phyloP scores from a whole-genome alignment of 2,329 filamentous ascomycete genomes.

The Talaromyces sp. region DNA sequence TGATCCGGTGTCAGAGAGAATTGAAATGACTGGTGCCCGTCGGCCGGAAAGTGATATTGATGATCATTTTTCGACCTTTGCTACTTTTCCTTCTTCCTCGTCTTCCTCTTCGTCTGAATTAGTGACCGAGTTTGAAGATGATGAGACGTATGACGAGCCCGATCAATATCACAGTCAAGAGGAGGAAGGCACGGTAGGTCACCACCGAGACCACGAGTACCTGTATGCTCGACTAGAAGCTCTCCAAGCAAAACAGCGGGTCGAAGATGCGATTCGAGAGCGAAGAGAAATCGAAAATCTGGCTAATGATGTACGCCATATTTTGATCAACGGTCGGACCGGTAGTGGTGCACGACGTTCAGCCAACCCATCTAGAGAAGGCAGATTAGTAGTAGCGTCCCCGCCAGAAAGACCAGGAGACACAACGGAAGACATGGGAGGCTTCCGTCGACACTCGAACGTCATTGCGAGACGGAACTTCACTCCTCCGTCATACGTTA shows the following conservation, averaged over 20 bases:
- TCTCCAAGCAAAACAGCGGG: background rate
- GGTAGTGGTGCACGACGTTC: background rate
- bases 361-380: background rate
- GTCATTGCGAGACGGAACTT: background rate
- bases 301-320: background rate
- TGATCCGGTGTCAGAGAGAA: background rate
- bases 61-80: conserved; percentile 1
- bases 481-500: conserved; percentile 19
- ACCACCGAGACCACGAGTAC: background rate
- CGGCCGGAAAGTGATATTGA: background rate
- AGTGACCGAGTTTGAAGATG: background rate
- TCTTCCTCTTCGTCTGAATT: background rate
- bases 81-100: background rate
- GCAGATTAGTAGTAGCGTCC: background rate
- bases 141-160: background rate
- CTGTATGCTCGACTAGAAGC: conserved; percentile 1
- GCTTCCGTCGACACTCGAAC: background rate
- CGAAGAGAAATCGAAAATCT: conserved; percentile 1
- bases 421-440: background rate
- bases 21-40: background rate
- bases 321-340: background rate
- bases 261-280: background rate
- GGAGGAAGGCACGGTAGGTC: background rate
- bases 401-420: background rate
- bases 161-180: background rate